Evolutionary conservation across 1,284 basidiomycete species (phyloP).

Genomic region (Mycena sp.): DNA sequence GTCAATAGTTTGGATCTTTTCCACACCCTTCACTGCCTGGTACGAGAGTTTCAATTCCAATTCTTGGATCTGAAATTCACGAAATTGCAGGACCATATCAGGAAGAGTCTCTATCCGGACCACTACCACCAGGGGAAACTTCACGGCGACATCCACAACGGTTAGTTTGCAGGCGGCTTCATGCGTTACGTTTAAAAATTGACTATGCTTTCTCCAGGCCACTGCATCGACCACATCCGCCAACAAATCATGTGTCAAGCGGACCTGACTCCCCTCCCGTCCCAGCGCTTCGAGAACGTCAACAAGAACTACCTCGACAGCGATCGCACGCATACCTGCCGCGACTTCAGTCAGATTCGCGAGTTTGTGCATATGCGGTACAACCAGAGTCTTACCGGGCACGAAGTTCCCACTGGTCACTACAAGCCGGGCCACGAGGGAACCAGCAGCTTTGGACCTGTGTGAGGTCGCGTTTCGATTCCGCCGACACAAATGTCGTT

Average conservation of each 20-base stretch:
- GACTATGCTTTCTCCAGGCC: background rate
- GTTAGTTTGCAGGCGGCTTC: background rate
- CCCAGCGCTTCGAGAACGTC: constrained; percentile 17
- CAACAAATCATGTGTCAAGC: constrained; percentile 21
- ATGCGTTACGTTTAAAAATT: no score
- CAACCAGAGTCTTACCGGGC: constrained; percentile 12
- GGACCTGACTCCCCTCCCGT: constrained; percentile 11
- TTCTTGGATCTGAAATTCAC: background rate
- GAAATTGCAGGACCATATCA: constrained; percentile 5
- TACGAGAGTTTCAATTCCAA: background rate
- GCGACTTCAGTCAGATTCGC: constrained; percentile 17
- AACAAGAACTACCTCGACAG: constrained; percentile 19
- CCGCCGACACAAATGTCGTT: no score
- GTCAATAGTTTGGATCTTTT: background rate
- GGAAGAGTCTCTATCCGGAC: constrained; percentile 17
- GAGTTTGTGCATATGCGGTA: constrained; percentile 14
- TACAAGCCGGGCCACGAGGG: constrained; percentile 13
- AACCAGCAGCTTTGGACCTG: constrained; percentile 13
- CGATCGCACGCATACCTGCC: constrained; percentile 18
- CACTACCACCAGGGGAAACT: constrained; percentile 11
- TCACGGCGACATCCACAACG: constrained; percentile 16
- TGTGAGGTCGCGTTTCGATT: constrained; percentile 38
- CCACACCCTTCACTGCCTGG: constrained; percentile 5
- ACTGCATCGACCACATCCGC: constrained; percentile 20
- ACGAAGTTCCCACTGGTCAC: constrained; percentile 10